Conservation (phyloP, 2,329 filamentous ascomycete genomes). For the Fusarium sp. region DNA sequence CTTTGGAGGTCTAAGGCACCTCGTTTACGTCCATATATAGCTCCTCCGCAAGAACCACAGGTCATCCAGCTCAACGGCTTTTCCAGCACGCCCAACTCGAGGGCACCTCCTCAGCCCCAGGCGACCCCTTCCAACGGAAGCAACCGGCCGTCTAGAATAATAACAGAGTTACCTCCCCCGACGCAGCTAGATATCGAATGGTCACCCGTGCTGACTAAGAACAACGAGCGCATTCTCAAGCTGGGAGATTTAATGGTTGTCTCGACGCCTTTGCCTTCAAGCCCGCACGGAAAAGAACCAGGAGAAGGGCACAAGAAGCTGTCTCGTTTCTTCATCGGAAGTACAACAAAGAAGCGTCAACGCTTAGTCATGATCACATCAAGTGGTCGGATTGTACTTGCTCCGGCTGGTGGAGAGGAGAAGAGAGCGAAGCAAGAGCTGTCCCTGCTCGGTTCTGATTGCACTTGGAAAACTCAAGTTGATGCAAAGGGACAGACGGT, state of each 20-base stretch:
- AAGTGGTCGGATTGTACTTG: constrained; percentile 87
- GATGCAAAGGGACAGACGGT: constrained; percentile 88
- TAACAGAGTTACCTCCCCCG: constrained; percentile 95
- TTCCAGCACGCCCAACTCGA: constrained; percentile 47
- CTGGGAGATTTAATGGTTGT: constrained; percentile 89
- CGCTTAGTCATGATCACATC: constrained; percentile 95
- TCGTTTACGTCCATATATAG: constrained; percentile 82
- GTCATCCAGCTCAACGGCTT: constrained; percentile 77
- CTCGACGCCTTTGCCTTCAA: constrained; percentile 79
- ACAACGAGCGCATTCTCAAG: constrained; percentile 93
- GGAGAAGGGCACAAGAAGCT: constrained; percentile 86
- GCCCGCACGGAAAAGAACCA: constrained; percentile 74
- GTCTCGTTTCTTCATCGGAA: constrained; percentile 91
- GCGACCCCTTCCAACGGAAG: constrained; percentile 54
- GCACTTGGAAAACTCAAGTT: constrained; percentile 78
- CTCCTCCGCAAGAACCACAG: constrained; percentile 76
- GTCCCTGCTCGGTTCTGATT: constrained; percentile 79
- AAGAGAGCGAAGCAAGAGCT: constrained; percentile 95
- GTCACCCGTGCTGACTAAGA: constrained; percentile 91
- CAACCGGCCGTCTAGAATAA: constrained; percentile 77
- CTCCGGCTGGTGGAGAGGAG: constrained; percentile 90
- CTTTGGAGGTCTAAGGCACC: constrained; percentile 93
- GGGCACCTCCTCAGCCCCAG: constrained; percentile 50
- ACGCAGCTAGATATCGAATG: constrained; percentile 98
- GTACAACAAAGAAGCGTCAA: constrained; percentile 90